Evolutionary conservation across 805 yeast species (phyloP).

Genomic region (Candida mattraensis): DNA sequence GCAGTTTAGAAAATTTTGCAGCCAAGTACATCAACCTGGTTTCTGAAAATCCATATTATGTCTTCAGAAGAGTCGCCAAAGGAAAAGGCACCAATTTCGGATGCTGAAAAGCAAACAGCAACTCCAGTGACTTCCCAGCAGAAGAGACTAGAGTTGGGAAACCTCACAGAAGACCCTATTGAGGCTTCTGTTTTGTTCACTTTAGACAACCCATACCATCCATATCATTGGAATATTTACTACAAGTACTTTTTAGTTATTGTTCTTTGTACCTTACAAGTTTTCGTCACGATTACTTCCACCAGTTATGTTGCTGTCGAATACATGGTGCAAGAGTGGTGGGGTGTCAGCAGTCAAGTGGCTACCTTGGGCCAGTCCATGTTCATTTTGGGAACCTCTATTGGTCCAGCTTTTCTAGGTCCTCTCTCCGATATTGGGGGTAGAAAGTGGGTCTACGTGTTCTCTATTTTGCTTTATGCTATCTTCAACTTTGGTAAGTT

Average conservation of each 20-base stretch:
- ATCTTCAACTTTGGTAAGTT: conserved; percentile 33
- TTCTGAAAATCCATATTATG: no score
- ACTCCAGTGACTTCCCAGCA: conserved; percentile 17
- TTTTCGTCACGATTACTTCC: conserved; percentile 34
- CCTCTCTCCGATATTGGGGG: conserved; percentile 39
- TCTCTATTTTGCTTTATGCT: conserved; percentile 29
- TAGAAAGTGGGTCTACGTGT: conserved; percentile 38
- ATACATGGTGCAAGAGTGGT: conserved; percentile 29
- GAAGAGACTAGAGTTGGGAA: conserved; percentile 25
- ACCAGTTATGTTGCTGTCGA: conserved; percentile 36
- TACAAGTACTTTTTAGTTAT: conserved; percentile 27
- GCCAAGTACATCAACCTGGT: no score
- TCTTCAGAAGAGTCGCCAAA: conserved; percentile 6
- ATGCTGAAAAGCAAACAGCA: conserved; percentile 9
- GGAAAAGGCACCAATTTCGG: conserved; percentile 1
- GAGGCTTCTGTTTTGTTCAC: conserved; percentile 31
- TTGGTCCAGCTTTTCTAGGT: conserved; percentile 38
- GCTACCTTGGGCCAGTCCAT: conserved; percentile 37
- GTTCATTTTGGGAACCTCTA: conserved; percentile 37
- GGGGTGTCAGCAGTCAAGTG: conserved; percentile 30
- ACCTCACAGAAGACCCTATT: conserved; percentile 27
- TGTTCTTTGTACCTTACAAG: conserved; percentile 32
- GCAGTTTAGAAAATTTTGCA: no score
- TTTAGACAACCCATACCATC: conserved; percentile 33
- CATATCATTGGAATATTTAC: conserved; percentile 31